These are phyloP conservation scores for Daldinia concentrica DNA, from an alignment of 495 filamentous ascomycete genomes.

Conservation along the genomic window DNA sequence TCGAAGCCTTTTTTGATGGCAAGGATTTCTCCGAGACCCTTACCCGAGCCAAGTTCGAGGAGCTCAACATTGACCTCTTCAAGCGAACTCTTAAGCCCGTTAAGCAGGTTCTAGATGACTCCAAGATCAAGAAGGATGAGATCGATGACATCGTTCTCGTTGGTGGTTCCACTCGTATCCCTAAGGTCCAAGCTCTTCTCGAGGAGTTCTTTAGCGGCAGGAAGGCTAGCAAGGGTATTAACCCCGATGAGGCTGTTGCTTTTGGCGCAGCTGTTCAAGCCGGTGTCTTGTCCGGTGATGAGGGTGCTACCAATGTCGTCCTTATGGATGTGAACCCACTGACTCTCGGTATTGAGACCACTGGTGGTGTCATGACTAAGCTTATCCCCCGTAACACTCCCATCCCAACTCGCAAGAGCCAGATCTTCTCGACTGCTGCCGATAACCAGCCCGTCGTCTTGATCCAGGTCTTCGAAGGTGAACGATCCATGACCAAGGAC, in stretches of 20 bases:
- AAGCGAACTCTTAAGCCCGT: conserved; percentile 99
- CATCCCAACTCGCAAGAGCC: conserved; percentile 95
- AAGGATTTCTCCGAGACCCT: conserved; percentile 98
- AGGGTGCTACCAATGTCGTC: conserved; percentile 78
- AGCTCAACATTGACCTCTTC: conserved; percentile 98
- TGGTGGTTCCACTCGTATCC: conserved; percentile 95
- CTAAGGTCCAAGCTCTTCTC: conserved; percentile 92
- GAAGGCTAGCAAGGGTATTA: conserved; percentile 97
- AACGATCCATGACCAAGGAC: conserved; percentile 95
- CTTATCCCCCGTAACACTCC: conserved; percentile 94
- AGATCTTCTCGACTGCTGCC: conserved; percentile 97
- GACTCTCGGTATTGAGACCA: conserved; percentile 98
- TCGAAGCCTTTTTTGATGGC: conserved; percentile 96
- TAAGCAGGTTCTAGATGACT: conserved; percentile 94
- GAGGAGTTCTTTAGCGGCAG: conserved; percentile 96
- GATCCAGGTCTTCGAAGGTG: conserved; percentile 97
- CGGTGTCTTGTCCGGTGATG: conserved; percentile 91
- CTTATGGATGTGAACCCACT: conserved; percentile 99
- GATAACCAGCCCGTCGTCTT: conserved; percentile 98
- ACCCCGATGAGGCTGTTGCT: conserved; percentile 97
- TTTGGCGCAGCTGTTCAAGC: conserved; percentile 97
- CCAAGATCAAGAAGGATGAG: conserved; percentile 88
- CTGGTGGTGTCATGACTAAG: conserved; percentile 98
- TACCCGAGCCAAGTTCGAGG: conserved; percentile 98
- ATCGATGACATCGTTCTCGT: conserved; percentile 90